Evolutionary conservation across 1,284 basidiomycete species (phyloP).

Genomic region (Laetiporus sulphureus): DNA sequence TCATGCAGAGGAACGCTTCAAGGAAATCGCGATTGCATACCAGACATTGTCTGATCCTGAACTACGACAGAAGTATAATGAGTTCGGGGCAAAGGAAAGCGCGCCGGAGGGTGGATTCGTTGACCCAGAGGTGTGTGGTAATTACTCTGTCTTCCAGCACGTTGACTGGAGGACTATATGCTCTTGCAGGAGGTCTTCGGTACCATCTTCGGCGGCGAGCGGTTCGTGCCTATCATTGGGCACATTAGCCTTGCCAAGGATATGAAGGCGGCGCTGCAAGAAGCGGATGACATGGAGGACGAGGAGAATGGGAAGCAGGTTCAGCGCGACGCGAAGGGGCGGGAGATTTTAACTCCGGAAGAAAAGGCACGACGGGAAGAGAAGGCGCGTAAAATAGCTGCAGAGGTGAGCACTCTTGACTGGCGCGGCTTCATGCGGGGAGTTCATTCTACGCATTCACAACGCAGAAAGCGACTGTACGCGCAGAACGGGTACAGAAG

Average conservation of each 20-base stretch:
- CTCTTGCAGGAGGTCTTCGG: conserved; percentile 72
- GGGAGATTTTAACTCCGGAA: conserved; percentile 72
- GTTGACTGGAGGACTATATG: not conserved
- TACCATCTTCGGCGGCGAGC: conserved; percentile 86
- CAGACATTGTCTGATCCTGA: conserved; percentile 84
- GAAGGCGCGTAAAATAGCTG: conserved; percentile 58
- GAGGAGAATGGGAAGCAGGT: conserved; percentile 29
- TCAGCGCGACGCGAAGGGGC: conserved; percentile 57
- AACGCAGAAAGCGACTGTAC: conserved; percentile 67
- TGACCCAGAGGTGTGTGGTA: conserved; percentile 46
- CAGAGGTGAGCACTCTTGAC: conserved; percentile 48
- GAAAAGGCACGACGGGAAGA: conserved; percentile 79
- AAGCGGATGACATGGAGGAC: conserved; percentile 71
- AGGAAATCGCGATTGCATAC: conserved; percentile 85
- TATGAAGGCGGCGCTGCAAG: conserved; percentile 97
- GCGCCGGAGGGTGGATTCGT: conserved; percentile 71
- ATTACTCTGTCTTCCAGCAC: not conserved
- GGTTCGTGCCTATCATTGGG: conserved; percentile 80
- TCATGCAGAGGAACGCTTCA: conserved; percentile 85
- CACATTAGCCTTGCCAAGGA: conserved; percentile 83
- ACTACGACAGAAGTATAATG: conserved; percentile 90
- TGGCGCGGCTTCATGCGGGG: not conserved
- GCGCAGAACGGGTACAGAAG: conserved; percentile 77
- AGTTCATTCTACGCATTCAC: not conserved
- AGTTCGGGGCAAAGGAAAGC: conserved; percentile 78